Evolutionary conservation across 495 filamentous ascomycete species (phyloP), one percentile per base, ranked within the genome.

Genomic region (Aspergillus cavernicola): DNA sequence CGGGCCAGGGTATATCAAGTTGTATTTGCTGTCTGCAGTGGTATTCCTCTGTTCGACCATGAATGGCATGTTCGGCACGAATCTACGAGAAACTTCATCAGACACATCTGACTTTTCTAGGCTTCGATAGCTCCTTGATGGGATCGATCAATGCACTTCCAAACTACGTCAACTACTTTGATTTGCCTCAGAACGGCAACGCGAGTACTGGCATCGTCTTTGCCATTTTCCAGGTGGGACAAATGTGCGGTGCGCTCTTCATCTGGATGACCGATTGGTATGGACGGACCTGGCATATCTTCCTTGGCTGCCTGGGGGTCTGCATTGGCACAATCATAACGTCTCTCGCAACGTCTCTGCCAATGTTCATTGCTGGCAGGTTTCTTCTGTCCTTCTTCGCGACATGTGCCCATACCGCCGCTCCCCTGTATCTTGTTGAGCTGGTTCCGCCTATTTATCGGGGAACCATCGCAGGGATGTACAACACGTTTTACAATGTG

Each of bases 331-430:
- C 53, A 9, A 55, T 55, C 18, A 28, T 55, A 23, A 50, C 53
- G 6, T 19, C 35, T 9, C 36, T 41, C 9, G 44, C 53, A 16
- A 41, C 45, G 22, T 42, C 9, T 36, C 28, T 79, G 13, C 61
- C 60, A 11, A 71, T 76, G 58, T 88, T 89, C 56, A 81, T 87
- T 58, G 85, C 74, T n/a, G 87, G 86, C n/a, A 78, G 87, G 12
- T 89, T 90, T 64, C 62, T 89, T 19, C 79, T 91, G 20, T 85
- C 86, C 3, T 87, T 90, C 59, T 86, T 86, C 9, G 84, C 86
- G 16, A 80, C 78, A 22, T 82, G 87, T 19, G 76, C 78, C 37
- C 76, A 80, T 38, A 78, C 85, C 13, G 85, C 86, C 11, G 84
- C 84, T 0, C 85, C 86, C 2, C 79, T 83, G 15, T 89, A 87